Evolutionary conservation across 1,139 yeast genomes (phyloP), one percentile per base, ranked within the genome.

Genomic region (Suhomyces guaymorum): DNA sequence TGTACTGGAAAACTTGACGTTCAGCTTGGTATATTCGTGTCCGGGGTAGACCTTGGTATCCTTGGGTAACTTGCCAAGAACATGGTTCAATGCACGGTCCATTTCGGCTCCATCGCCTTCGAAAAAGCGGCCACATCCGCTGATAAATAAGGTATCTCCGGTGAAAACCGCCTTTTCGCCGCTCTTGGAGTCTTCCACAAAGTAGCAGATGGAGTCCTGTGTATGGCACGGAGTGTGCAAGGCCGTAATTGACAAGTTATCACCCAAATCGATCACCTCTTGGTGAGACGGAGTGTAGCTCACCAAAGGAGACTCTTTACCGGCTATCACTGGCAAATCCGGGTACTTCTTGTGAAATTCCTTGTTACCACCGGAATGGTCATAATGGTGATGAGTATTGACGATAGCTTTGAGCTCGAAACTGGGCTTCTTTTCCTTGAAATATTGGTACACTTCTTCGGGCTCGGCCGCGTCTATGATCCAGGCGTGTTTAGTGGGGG

Each of bases 191-290:
- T 92, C 97, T 34, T 67, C 68, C 1, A 78, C 87, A 49, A 63
- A 85, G 61, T 88, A 92, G 56, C 97, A 90, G 39, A 92, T 85
- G 5, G 95, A 86, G 58, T 94, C 98, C 58, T 85, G 95, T 0
- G 99, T 92, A 56, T 92, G 99, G 55, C 99, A 92, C 1, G 99
- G 98, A 1, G 99, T 92, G 59, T 92, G 92, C 32, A 92, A 68
- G 1, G 97, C 95, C 4, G 82, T 80, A 33, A 92, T 75, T n/a
- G 73, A 65, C 36, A 88, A 59, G 43, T 70, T 57, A 32, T 70
- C 68, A 2, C 97, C 97, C 46, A 84, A 59, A 36, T 73, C 66
- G 35, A 81, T 59, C n/a, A 68, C 70, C 47, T 81, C 87, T 19
- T 70, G 60, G 55, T 86, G 80, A 0, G 73, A 61, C 1, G 96